Evolutionary conservation across 1,284 basidiomycete genomes (phyloP), one percentile per base, ranked within the genome.

Genomic region (Naganishia cerealis): DNA sequence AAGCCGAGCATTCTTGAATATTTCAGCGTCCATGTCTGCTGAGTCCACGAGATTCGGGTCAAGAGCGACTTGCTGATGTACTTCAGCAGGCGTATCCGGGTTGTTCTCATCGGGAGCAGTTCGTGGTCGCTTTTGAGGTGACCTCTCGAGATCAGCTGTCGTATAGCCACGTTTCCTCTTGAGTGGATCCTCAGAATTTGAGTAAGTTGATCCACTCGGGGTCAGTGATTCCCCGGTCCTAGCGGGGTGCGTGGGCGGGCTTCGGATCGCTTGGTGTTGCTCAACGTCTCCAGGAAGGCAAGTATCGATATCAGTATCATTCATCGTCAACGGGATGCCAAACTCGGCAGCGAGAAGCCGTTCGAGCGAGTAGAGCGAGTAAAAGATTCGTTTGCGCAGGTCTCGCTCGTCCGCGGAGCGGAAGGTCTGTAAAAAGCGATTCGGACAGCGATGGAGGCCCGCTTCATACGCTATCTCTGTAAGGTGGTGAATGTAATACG

Each of bases 301-400:
- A 12, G 70, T 71, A 58, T 74, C 73, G 39, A 74, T 69, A 53
- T 74, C 73, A 26, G 68, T 71, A 61, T 74, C 72, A 43, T 69
- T 71, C 33, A 74, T 48, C 70, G 72, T 72, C 46, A 73, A 65
- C 0, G 73, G 73, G 2, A 73, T 69, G 21, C 72, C 72, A 52
- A 74, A 74, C 29, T 72, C 72, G 24, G 72, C 72, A 1, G 71
- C 70, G 29, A 74, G 68, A 1, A 74, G 61, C 3, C 73, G 63
- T 48, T 74, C 73, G 9, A 74, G 70, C 3, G 67, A 57, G 50
- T 73, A 74, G 18, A 72, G 56, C 2, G 73, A 72, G 69, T 71
- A 72, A 63, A 74, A 73, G 12, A 74, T 71, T 13, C 73, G 67
- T 67, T 73, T 73, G 18, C 73, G 71, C 24, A 74, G 67, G 21